Base-by-base conservation (phyloP, 371 early-diverging fungal genomes). In the Mucor racemosus region DNA sequence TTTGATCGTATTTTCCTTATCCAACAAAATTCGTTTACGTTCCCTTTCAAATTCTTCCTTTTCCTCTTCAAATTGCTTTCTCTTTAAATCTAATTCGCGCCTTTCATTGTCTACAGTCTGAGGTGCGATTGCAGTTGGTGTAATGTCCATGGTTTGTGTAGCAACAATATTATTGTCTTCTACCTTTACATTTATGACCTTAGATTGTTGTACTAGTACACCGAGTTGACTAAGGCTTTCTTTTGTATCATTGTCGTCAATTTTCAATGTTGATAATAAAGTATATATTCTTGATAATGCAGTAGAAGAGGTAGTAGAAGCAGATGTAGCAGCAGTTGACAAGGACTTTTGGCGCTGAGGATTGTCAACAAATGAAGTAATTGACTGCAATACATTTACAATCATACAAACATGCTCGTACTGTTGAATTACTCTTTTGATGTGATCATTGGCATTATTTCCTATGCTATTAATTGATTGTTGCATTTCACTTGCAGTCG, bases 371-470 rank as follows among this genome's bases (percentile, higher is more conserved):
- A 19, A 58, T 5, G 40, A 19, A 17, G 36, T 40, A 40, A 58
- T 58, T 1, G 58, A n/a, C 7, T 58, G 17, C 0, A 58, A 4
- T 9, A 40, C 58, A 39, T 58, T 58, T 4, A 39, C 21, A 10
- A 58, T 58, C 58, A 58, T 58, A 10, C 21, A 13, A 1, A 58
- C 40, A 6, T 58, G 26, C 21, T 58, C 58, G 15, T 58, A 58
- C 26, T 58, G 58, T 11, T 58, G 39, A 8, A 58, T 40, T 21
- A 39, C 26, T 41, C 15, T 21, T n/a, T 14, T 41, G 7, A 60
- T 50, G 50, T 50, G n/a, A 15, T 40, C 33, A 15, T n/a, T 41
- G 60, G 11, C 0, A 15, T 41, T 31, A 15, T 21, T 41, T 2
- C 21, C 10, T 31, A 41, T 10, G 7, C 15, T 6, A n/a, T 15